Evolutionary conservation across 2,329 filamentous ascomycete species (phyloP).

Genomic region (Boeremia exigua): DNA sequence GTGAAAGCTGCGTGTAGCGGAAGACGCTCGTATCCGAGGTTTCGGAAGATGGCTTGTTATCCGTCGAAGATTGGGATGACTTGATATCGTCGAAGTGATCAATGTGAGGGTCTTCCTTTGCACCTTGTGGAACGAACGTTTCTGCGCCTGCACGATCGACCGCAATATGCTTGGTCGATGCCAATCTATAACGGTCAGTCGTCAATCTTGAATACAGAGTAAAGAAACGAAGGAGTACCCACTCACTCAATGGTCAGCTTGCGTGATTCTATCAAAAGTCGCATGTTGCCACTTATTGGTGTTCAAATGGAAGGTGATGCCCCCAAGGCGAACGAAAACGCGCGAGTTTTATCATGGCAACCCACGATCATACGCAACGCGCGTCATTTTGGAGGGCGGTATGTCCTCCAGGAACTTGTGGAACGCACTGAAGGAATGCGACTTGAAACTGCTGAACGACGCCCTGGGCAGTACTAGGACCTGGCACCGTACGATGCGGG

Average conservation of each 20-base stretch:
- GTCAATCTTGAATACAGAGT: not conserved
- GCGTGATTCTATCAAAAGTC: constrained; percentile 12
- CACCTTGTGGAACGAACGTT: not conserved
- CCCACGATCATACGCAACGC: not conserved
- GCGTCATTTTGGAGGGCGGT: not conserved
- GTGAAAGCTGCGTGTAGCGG: not conserved
- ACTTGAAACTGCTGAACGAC: not conserved
- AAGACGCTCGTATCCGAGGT: not conserved
- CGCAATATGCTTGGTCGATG: constrained; percentile 1
- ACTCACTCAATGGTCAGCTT: constrained; percentile 17
- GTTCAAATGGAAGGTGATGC: not conserved
- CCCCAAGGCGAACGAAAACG: not conserved
- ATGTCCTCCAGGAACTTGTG: constrained; percentile 5
- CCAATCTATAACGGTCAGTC: constrained; percentile 1
- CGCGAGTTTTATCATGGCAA: constrained; percentile 6
- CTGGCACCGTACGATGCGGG: not conserved
- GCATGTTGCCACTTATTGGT: constrained; percentile 11
- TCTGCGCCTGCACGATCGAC: not conserved
- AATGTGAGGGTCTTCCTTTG: not conserved
- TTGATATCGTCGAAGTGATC: not conserved
- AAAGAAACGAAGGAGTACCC: not conserved
- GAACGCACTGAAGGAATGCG: not conserved
- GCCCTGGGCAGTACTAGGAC: not conserved
- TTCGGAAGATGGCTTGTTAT: not conserved
- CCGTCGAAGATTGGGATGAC: not conserved